A percentile compares a stretch with the other conserved stretches of the same genome.
These are phyloP conservation scores for Fusarium sacchari DNA, from an alignment of 2,329 filamentous ascomycete genomes.

Conservation along the genomic window DNA sequence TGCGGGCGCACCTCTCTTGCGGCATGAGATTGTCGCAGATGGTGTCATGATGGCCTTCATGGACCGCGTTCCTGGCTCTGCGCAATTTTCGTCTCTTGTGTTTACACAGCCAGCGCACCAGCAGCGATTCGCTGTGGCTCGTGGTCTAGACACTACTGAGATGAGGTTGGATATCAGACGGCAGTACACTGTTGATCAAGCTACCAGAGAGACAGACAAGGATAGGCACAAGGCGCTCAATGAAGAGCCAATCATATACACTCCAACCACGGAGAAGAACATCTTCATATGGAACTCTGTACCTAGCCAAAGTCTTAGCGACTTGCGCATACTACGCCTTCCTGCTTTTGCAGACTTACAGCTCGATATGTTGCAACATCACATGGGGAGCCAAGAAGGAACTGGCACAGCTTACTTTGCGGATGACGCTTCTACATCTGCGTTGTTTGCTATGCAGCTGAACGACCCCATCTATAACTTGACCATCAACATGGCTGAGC, in stretches of 20 bases:
- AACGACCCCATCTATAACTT: slow-evolving; percentile 3
- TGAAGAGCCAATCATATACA: neutral
- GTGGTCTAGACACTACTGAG: neutral
- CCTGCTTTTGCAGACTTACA: neutral
- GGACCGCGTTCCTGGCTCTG: neutral
- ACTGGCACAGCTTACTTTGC: neutral
- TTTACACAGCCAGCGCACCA: neutral
- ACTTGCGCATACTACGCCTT: neutral
- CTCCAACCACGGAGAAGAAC: neutral
- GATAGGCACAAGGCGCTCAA: neutral
- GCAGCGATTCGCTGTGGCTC: neutral
- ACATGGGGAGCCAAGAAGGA: neutral
- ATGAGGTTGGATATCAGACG: neutral
- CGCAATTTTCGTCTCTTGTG: neutral
- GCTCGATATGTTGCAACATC: neutral
- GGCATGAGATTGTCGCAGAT: neutral
- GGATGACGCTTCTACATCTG: neutral
- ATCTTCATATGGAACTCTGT: neutral
- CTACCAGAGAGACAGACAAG: neutral
- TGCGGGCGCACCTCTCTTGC: neutral
- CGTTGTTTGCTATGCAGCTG: slow-evolving; percentile 5
- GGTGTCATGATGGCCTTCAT: neutral
- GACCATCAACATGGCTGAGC: neutral
- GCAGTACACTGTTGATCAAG: neutral
- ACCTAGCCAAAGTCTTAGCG: neutral